These are phyloP conservation scores for Geotrichum europaeum DNA, from an alignment of 1,139 yeast genomes.

Conservation along the genomic window DNA sequence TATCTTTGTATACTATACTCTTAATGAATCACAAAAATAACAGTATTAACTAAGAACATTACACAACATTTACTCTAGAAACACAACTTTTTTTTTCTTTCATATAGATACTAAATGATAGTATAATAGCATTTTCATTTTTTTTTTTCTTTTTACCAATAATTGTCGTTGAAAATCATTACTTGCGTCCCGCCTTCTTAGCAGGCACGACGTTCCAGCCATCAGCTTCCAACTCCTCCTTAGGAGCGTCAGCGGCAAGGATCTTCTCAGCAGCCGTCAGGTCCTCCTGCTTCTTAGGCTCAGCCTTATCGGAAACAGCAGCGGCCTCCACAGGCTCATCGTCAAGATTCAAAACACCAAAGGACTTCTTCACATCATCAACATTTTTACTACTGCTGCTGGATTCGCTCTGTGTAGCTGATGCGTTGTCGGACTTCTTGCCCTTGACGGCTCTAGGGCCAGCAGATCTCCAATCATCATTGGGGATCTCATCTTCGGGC, in stretches of 20 bases:
- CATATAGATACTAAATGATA: not conserved
- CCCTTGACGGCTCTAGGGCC: slow-evolving; percentile 4
- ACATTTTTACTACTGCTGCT: not conserved
- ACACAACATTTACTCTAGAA: not conserved
- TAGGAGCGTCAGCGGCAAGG: not conserved
- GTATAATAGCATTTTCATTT: not conserved
- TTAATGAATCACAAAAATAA: not conserved
- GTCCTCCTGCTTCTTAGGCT: not conserved
- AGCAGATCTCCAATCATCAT: slow-evolving; percentile 5
- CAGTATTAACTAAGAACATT: not conserved
- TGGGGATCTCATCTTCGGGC: not conserved
- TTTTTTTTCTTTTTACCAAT: not conserved
- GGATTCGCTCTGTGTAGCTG: not conserved
- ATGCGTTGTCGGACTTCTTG: slow-evolving; percentile 1
- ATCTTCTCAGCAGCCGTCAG: not conserved
- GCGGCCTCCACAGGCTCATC: not conserved
- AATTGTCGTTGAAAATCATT: slow-evolving; percentile 11
- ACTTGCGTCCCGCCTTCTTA: slow-evolving; percentile 17
- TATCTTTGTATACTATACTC: not conserved
- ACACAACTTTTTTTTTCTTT: not conserved
- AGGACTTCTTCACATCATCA: not conserved
- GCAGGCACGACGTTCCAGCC: slow-evolving; percentile 31
- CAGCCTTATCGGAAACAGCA: not conserved
- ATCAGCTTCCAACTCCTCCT: slow-evolving; percentile 25
- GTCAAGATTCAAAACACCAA: slow-evolving; percentile 5